phyloP scores from a whole-genome alignment of 2,329 filamentous ascomycete species.

The Aspergillus ibericus region DNA sequence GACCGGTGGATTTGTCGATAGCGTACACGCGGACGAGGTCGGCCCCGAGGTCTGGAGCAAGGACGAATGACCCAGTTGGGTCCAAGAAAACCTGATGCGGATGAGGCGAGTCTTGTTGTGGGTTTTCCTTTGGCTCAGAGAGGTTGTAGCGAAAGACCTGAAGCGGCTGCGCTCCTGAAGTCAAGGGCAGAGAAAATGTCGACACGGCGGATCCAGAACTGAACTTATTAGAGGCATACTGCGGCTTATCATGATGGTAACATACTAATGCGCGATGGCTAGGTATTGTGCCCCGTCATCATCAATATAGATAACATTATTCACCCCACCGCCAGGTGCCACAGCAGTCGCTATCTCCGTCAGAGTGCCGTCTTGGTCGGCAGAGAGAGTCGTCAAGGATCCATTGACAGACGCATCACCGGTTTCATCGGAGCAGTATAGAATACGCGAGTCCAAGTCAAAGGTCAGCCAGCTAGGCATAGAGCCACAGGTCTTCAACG shows the following conservation, averaged over 20 bases:
- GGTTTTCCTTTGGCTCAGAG: slow-evolving; percentile 29
- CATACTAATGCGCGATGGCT: slow-evolving; percentile 42
- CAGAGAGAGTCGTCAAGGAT: slow-evolving; percentile 29
- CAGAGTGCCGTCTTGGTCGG: slow-evolving; percentile 21
- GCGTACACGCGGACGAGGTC: slow-evolving; percentile 63
- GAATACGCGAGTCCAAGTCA: slow-evolving; percentile 23
- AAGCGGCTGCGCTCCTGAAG: slow-evolving; percentile 16
- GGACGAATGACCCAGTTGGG: slow-evolving; percentile 62
- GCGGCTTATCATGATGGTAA: not conserved
- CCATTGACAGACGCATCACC: slow-evolving; percentile 29
- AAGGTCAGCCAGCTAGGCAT: slow-evolving; percentile 41
- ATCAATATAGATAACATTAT: slow-evolving; percentile 34
- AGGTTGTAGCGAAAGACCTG: slow-evolving; percentile 47
- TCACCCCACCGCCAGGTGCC: slow-evolving; percentile 33
- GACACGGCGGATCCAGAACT: slow-evolving; percentile 35
- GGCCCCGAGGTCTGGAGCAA: slow-evolving; percentile 66
- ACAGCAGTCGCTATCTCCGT: slow-evolving; percentile 20
- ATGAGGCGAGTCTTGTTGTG: slow-evolving; percentile 57
- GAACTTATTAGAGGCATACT: slow-evolving; percentile 9
- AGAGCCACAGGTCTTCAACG: slow-evolving; percentile 32
- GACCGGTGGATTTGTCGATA: slow-evolving; percentile 48
- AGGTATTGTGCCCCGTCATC: slow-evolving; percentile 27
- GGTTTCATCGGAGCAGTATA: slow-evolving; percentile 40
- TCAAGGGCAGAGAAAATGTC: slow-evolving; percentile 33
- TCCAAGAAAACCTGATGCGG: slow-evolving; percentile 67